phyloP scores from a whole-genome alignment of 441 rosid species.

The Jatropha podagrica region DNA sequence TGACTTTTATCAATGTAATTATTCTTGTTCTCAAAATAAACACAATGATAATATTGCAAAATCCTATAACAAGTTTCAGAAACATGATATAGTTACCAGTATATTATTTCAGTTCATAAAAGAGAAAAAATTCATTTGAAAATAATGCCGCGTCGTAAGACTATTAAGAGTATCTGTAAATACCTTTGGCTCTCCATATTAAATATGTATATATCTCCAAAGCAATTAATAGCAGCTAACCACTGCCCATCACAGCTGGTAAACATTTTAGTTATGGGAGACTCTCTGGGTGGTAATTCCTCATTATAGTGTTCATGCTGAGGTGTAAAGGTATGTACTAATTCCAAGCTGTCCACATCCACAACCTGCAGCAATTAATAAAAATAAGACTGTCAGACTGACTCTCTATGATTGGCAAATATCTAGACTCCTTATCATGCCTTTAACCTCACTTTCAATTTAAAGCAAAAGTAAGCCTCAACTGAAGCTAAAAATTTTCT shows the following conservation, averaged over 20 bases:
- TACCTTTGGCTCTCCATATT: constrained; percentile 84
- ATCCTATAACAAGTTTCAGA: not conserved
- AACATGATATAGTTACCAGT: not conserved
- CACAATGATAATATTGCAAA: not conserved
- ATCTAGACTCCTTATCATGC: not conserved
- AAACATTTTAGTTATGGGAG: constrained; percentile 85
- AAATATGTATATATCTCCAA: constrained; percentile 83
- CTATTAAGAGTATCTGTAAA: not conserved
- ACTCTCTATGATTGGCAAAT: not conserved
- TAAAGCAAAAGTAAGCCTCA: not conserved
- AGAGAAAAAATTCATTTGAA: no score
- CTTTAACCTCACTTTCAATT: not conserved
- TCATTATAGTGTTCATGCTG: constrained; percentile 46
- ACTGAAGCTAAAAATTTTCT: not conserved
- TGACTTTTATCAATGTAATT: not conserved
- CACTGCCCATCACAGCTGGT: constrained; percentile 85
- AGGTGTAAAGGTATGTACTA: constrained; percentile 68
- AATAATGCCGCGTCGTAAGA: not conserved
- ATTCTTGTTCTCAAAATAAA: not conserved
- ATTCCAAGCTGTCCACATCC: constrained; percentile 57
- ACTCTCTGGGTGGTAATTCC: constrained; percentile 52
- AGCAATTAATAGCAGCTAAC: constrained; percentile 90
- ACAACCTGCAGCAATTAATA: constrained; percentile 44
- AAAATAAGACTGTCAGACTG: not conserved
- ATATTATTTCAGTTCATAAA: no score